Base-by-base conservation (phyloP, 2,329 filamentous ascomycete genomes). In the Canariomyces notabilis region DNA sequence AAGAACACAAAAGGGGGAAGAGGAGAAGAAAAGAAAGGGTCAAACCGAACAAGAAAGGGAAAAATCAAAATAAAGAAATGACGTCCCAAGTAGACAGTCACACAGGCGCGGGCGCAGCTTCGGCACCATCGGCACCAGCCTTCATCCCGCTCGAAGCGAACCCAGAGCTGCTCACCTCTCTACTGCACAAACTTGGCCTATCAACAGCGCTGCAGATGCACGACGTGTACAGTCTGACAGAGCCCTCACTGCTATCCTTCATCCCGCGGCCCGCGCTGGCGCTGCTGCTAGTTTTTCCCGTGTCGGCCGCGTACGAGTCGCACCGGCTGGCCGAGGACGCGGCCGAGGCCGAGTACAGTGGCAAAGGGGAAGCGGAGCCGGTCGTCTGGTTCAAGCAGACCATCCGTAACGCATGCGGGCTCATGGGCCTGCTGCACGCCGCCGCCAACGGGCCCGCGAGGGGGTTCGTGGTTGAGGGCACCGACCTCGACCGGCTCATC, bases 361-460 rank as follows among this genome's bases (percentile, higher is more conserved):
- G 84, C 35, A 74, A 72, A 15, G 89, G 89, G 1, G 68, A 76
- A 1, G 61, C 60, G 0, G 88, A 96, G 61, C 83, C 87, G 5
- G 87, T 96, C 0, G 61, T 95, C 6, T 98, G 91, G 93, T 97
- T 90, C 75, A 86, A 81, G 57, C 91, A 97, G 71, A 97, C 90
- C 0, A 96, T 97, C 59, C 79, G 86, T 50, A 95, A 97, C 64
- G 89, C 91, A 1, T 97, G 91, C 65, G 91, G 91, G 0, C 70
- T 95, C 36, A 95, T 96, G 72, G 93, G 87, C 0, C 68, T 97
- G 21, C 65, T 97, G 37, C 93, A 97, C 63, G 86, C 84, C 15
- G 79, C 88, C 0, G 76, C 76, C 37, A 98, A 97, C 65, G 89
- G 89, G 0, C 74, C 76, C 1, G 84, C 87, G 1, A 70, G 77